Conservation (phyloP, 495 filamentous ascomycete species). For the Neurospora discreta region DNA sequence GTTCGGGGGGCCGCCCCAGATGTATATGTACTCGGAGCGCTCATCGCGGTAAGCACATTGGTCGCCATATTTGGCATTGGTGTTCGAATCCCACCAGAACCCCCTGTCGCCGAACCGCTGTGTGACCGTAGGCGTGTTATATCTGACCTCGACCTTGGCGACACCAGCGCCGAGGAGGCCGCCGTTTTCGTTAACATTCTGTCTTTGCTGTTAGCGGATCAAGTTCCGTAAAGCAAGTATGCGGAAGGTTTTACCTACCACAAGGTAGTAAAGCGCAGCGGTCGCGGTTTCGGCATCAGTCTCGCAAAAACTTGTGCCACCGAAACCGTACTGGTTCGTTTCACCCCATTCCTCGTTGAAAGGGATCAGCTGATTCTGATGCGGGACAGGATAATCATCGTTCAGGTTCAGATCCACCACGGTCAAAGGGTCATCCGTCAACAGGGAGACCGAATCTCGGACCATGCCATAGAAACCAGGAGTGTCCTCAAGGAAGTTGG, state of each 20-base stretch:
- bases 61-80: constrained; percentile 23
- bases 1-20: constrained; percentile 23
- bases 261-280: constrained; percentile 21
- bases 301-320: constrained; percentile 26
- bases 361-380: constrained; percentile 24
- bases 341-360: constrained; percentile 24
- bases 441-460: constrained; percentile 18
- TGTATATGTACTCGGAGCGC: constrained; percentile 23
- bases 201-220: background rate
- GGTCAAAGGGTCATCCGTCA: constrained; percentile 21
- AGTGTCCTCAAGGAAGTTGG: constrained; percentile 12
- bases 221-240: background rate
- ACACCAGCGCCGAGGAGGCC: constrained; percentile 22
- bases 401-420: constrained; percentile 22
- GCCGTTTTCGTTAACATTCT: constrained; percentile 22
- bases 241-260: constrained; percentile 5
- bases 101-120: constrained; percentile 18
- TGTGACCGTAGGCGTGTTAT: constrained; percentile 23
- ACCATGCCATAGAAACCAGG: constrained; percentile 28
- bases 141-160: constrained; percentile 19
- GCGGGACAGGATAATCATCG: constrained; percentile 17
- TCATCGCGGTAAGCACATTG: constrained; percentile 25
- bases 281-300: constrained; percentile 8
- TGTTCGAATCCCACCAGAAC: constrained; percentile 23
- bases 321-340: constrained; percentile 21